Percentiles rank a stretch among this genome's conserved stretches.
Evolutionary conservation across 2,329 filamentous ascomycete species (phyloP).

Genomic region (Pezicula carpinea): DNA sequence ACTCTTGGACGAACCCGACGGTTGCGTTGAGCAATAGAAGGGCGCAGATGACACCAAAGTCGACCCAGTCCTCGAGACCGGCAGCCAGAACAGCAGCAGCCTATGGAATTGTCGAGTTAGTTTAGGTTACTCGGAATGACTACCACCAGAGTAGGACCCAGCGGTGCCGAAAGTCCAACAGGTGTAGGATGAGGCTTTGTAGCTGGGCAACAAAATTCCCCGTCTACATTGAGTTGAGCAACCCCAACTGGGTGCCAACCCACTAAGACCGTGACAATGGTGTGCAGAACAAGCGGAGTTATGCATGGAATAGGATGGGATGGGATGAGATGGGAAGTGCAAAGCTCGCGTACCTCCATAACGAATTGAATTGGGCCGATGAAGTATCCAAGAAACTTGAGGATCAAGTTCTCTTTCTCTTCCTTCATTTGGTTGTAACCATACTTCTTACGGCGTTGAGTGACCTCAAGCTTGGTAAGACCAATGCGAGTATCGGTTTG

Average conservation of each 20-base stretch:
- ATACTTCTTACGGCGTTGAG: constrained; percentile 60
- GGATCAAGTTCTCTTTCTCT: constrained; percentile 77
- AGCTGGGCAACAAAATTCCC: too few species aligned
- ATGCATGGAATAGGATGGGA: too few species aligned
- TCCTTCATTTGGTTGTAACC: constrained; percentile 89
- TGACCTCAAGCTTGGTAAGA: constrained; percentile 68
- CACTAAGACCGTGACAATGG: too few species aligned
- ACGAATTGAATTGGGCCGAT: constrained; percentile 89
- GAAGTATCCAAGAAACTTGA: constrained; percentile 82
- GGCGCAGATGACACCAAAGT: constrained; percentile 87
- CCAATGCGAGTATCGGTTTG: constrained; percentile 70
- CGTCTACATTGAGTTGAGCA: too few species aligned
- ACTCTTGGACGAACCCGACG: constrained; percentile 88
- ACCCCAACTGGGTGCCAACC: too few species aligned
- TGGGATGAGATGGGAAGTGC: constrained; percentile 11
- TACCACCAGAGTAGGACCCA: too few species aligned
- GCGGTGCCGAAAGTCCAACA: too few species aligned
- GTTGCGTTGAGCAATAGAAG: constrained; percentile 78
- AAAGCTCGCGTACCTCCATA: constrained; percentile 66
- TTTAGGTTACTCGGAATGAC: too few species aligned
- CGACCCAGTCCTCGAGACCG: constrained; percentile 84
- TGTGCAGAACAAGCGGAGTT: background rate
- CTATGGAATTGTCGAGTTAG: constrained; percentile 21
- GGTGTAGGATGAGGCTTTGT: too few species aligned
- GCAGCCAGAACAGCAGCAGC: constrained; percentile 73